Evolutionary conservation across 306 rosid genomes (phyloP).

Genomic region (Rosa rugosa): DNA sequence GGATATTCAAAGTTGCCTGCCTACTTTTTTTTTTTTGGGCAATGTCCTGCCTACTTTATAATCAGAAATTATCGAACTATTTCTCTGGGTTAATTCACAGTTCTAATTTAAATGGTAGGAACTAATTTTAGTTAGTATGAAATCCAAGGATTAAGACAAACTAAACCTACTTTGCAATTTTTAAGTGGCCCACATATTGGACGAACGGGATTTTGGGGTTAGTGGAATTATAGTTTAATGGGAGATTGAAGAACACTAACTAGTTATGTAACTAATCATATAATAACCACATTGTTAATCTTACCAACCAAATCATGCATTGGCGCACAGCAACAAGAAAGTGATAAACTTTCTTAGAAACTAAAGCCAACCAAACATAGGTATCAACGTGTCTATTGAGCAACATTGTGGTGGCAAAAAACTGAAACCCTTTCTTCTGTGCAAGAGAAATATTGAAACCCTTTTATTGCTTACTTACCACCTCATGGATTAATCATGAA

Average conservation of each 20-base stretch:
- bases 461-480: too few relatives aligned
- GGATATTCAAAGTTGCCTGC: conserved; percentile 28
- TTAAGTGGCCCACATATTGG: conserved; percentile 12
- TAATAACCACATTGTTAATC: neutral
- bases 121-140: neutral
- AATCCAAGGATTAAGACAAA: conserved; percentile 12
- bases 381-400: neutral
- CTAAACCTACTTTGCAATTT: conserved; percentile 8
- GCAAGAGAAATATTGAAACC: too few relatives aligned
- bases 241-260: neutral
- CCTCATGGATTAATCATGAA: neutral
- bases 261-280: neutral
- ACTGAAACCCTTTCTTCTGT: neutral
- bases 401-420: neutral
- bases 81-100: neutral
- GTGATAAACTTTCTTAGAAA: neutral
- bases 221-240: conserved; percentile 1
- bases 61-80: neutral
- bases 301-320: conserved; percentile 1
- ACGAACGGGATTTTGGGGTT: conserved; percentile 21
- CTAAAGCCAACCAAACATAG: neutral
- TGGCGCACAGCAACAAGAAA: neutral
- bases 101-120: neutral
- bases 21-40: too few relatives aligned
- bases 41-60: neutral